A percentile compares a stretch with the other conserved stretches of the same genome.
Conservation (phyloP, 2,329 filamentous ascomycete species). For the Microcera coccophila region DNA sequence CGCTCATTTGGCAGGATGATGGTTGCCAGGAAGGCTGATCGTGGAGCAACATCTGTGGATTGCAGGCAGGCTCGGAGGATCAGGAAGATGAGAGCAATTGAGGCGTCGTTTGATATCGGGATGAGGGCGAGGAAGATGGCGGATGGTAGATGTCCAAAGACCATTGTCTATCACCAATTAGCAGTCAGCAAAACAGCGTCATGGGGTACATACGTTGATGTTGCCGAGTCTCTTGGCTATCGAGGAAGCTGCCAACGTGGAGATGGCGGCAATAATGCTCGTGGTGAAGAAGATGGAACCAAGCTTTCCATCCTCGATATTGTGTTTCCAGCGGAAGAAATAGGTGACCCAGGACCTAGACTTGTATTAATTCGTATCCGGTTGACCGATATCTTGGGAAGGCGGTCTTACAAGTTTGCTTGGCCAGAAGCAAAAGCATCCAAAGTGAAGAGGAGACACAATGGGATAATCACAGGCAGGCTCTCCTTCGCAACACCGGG, state of each 20-base stretch:
- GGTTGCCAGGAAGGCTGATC: slow-evolving; percentile 65
- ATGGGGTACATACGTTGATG: slow-evolving; percentile 52
- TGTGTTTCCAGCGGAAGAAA: slow-evolving; percentile 50
- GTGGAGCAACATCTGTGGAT: slow-evolving; percentile 68
- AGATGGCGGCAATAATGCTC: slow-evolving; percentile 48
- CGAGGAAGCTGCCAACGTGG: slow-evolving; percentile 51
- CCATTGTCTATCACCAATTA: slow-evolving; percentile 57
- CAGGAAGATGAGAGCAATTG: slow-evolving; percentile 56
- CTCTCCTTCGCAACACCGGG: slow-evolving; percentile 57
- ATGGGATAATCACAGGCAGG: slow-evolving; percentile 50
- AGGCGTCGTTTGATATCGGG: slow-evolving; percentile 50
- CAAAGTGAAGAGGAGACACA: slow-evolving; percentile 64
- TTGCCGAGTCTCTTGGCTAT: slow-evolving; percentile 56
- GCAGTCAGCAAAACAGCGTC: neutral
- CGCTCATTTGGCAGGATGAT: slow-evolving; percentile 62
- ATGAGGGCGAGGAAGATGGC: slow-evolving; percentile 62
- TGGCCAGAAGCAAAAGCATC: slow-evolving; percentile 70
- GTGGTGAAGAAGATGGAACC: slow-evolving; percentile 55
- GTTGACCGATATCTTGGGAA: slow-evolving; percentile 18
- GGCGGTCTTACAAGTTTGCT: slow-evolving; percentile 42
- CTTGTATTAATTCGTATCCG: slow-evolving; percentile 9
- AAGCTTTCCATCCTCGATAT: slow-evolving; percentile 46
- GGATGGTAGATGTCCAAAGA: slow-evolving; percentile 69
- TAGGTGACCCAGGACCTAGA: slow-evolving; percentile 55
- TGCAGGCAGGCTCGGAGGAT: slow-evolving; percentile 58